phyloP scores from a whole-genome alignment of 2,329 filamentous ascomycete species.

The Hysterium pulicare region DNA sequence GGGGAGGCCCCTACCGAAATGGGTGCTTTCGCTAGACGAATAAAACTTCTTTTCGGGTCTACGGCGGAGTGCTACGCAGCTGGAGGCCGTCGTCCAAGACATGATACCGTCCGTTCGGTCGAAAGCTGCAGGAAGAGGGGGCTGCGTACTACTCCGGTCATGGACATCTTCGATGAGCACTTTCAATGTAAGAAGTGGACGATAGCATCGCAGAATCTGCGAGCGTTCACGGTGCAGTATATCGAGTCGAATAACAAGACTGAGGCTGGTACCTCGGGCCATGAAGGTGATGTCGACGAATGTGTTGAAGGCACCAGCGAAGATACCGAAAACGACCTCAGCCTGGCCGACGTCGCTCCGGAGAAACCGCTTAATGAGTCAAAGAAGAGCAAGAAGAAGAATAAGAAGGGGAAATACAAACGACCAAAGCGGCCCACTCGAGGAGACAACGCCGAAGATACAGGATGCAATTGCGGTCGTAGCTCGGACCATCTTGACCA shows the following conservation, averaged over 20 bases:
- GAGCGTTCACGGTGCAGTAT: not conserved
- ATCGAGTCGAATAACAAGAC: too few species aligned
- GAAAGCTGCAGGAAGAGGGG: too few species aligned
- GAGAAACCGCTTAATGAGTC: not conserved
- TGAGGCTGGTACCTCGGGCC: too few species aligned
- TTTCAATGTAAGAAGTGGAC: not conserved
- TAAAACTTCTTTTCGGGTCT: not conserved
- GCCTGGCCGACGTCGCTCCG: too few species aligned
- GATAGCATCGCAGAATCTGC: not conserved
- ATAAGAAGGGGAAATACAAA: not conserved
- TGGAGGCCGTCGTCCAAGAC: too few species aligned
- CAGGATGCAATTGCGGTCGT: not conserved
- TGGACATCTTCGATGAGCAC: not conserved
- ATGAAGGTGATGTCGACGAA: too few species aligned
- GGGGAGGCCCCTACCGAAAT: not conserved
- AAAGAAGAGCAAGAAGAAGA: not conserved
- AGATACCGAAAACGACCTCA: too few species aligned
- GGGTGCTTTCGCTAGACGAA: not conserved
- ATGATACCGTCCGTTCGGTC: too few species aligned
- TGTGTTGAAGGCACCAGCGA: too few species aligned
- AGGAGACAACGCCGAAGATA: not conserved
- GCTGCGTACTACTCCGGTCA: too few species aligned
- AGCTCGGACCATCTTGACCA: too few species aligned
- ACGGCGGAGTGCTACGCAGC: too few species aligned
- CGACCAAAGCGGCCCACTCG: not conserved